phyloP scores from a whole-genome alignment of 176 grass and related monocot genomes.

The Oryza nivara region DNA sequence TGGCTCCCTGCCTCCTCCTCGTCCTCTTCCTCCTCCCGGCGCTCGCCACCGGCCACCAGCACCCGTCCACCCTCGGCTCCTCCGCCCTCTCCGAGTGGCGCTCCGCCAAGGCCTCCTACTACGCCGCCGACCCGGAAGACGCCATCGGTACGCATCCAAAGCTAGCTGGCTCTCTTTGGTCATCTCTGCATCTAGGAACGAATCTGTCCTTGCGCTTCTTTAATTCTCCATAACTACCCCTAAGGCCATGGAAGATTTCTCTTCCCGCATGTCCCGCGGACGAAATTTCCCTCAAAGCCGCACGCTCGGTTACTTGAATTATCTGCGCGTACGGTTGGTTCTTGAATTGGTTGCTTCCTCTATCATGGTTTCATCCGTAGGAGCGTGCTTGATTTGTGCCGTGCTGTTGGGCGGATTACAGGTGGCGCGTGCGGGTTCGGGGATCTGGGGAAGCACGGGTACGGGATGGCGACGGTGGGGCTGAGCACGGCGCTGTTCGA shows the following conservation, averaged over 20 bases:
- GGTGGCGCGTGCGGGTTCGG: constrained; percentile 95
- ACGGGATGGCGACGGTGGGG: constrained; percentile 93
- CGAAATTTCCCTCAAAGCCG: constrained; percentile 16
- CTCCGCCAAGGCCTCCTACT: constrained; percentile 92
- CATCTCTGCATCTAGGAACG: constrained; percentile 10
- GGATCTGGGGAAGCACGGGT: constrained; percentile 90
- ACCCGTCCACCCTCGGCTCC: constrained; percentile 49
- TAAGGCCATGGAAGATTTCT: neutral
- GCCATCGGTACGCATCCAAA: constrained; percentile 65
- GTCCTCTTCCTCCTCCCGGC: constrained; percentile 42
- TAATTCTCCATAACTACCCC: neutral
- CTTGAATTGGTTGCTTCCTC: neutral
- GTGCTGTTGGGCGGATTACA: constrained; percentile 38
- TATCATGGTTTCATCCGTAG: neutral
- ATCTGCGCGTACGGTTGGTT: constrained; percentile 35
- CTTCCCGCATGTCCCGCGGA: constrained; percentile 2
- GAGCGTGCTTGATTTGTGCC: constrained; percentile 1
- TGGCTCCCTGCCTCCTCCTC: constrained; percentile 50
- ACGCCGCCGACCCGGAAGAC: constrained; percentile 85
- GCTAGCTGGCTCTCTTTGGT: neutral
- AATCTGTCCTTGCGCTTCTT: neutral
- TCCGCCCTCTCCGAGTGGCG: constrained; percentile 93
- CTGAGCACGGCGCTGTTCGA: constrained; percentile 89
- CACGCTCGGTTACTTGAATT: constrained; percentile 24
- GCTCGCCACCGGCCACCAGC: constrained; percentile 58